Conservation (phyloP, 129 eudicot species). For the Flaveria bidentis region DNA sequence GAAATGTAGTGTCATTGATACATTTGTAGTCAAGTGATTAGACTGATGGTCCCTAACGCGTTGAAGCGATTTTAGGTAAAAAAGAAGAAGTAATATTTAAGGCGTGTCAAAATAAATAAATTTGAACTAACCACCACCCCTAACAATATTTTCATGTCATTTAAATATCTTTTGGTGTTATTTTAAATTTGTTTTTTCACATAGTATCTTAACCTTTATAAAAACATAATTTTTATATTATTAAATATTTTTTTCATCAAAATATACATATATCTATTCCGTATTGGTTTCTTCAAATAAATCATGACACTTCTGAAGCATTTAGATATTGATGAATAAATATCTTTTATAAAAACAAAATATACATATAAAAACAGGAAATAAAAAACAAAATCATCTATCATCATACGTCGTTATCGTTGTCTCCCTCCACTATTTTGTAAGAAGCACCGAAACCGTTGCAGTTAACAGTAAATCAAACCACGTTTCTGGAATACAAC, state of each 20-base stretch:
- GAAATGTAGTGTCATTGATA: no score
- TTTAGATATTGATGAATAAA: neutral
- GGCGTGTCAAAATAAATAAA: no score
- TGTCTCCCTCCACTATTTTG: slow-evolving; percentile 8
- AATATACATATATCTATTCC: no score
- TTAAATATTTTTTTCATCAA: neutral
- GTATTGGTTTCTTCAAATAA: neutral
- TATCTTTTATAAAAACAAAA: neutral
- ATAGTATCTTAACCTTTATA: neutral
- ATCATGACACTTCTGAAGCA: neutral
- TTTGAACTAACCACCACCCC: no score
- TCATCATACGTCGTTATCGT: slow-evolving; percentile 19
- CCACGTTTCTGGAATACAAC: slow-evolving; percentile 18
- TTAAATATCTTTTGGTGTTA: no score
- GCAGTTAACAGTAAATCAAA: slow-evolving; percentile 23
- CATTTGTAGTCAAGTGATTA: no score
- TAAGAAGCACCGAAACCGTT: slow-evolving; percentile 22
- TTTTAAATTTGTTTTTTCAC: no score
- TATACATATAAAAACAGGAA: neutral
- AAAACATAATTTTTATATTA: neutral
- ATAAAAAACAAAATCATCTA: neutral
- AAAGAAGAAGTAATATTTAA: no score
- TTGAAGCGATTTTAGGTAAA: no score
- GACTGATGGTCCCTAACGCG: no score
- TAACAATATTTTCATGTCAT: no score